phyloP scores from a whole-genome alignment of 257 asterid species.

The Catharanthus roseus region DNA sequence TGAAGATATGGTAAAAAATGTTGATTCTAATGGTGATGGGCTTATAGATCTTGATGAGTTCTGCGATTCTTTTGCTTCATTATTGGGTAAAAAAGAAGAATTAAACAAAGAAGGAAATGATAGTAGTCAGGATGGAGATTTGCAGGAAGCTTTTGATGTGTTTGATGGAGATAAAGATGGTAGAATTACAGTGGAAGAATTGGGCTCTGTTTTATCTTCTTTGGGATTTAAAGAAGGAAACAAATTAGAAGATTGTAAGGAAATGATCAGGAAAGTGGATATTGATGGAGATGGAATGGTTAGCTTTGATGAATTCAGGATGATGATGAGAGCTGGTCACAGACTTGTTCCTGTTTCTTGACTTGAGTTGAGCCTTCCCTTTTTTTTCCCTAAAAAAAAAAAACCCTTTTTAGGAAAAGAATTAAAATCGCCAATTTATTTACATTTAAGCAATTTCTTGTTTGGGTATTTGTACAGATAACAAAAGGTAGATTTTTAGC shows the following conservation, averaged over 20 bases:
- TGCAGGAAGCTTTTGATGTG: conserved; percentile 74
- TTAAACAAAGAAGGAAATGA: conserved; percentile 3
- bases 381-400: no score
- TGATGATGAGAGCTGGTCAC: conserved; percentile 64
- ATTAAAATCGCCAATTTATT: background rate
- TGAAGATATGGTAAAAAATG: conserved; percentile 58
- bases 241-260: conserved; percentile 56
- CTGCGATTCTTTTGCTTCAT: conserved; percentile 43
- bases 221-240: conserved; percentile 63
- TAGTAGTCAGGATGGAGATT: conserved; percentile 26
- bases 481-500: background rate
- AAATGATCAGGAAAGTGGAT: conserved; percentile 74
- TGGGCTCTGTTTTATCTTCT: conserved; percentile 59
- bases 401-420: background rate
- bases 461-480: conserved; percentile 13
- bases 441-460: background rate
- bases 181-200: conserved; percentile 57
- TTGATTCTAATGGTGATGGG: conserved; percentile 68
- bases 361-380: no score
- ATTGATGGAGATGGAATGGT: conserved; percentile 93
- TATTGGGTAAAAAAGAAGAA: conserved; percentile 19
- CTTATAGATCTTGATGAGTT: conserved; percentile 73
- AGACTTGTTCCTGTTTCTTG: conserved; percentile 39
- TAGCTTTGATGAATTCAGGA: conserved; percentile 62
- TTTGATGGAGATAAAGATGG: conserved; percentile 80